A percentile compares a stretch with the other conserved stretches of the same genome.
These are phyloP conservation scores for Globomyces pollinis-pini DNA, from an alignment of 192 early-diverging fungal genomes.

Conservation along the genomic window DNA sequence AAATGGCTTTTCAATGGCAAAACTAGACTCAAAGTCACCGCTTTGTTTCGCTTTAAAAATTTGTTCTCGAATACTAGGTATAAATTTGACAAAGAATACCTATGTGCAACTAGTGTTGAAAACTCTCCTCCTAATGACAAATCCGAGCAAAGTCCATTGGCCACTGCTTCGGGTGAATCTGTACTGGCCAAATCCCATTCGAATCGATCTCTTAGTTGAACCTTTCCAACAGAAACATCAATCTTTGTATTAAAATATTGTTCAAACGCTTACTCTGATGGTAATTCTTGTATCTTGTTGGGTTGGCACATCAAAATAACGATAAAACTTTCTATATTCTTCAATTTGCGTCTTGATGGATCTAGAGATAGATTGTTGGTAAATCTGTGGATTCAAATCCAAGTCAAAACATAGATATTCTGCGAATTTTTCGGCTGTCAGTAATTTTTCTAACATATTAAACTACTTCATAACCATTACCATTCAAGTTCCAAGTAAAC, in stretches of 20 bases:
- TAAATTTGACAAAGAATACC: background rate
- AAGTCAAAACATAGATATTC: constrained; percentile 12
- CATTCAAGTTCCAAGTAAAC: constrained; percentile 55
- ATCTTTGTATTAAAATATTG: too few relatives aligned
- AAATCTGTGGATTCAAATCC: constrained; percentile 12
- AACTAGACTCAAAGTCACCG: background rate
- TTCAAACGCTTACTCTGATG: background rate
- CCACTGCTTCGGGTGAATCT: constrained; percentile 53
- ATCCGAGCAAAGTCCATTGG: constrained; percentile 47
- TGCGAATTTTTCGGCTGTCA: constrained; percentile 25
- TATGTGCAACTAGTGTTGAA: constrained; percentile 46
- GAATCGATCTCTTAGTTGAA: constrained; percentile 66
- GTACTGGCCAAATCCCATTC: constrained; percentile 58
- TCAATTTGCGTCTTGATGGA: constrained; percentile 52
- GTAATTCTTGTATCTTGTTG: background rate
- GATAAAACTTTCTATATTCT: constrained; percentile 21
- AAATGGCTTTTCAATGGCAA: constrained; percentile 10
- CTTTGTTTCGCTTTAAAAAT: constrained; percentile 14
- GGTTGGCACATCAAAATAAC: background rate
- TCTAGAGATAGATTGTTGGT: constrained; percentile 51
- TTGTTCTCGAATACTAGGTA: constrained; percentile 61
- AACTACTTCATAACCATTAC: constrained; percentile 21
- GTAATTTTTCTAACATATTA: constrained; percentile 14
- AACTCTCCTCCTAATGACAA: constrained; percentile 63
- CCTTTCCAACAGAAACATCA: constrained; percentile 67